Base-by-base conservation (phyloP, 164 flowering plant species). In the Aristolochia fimbriata region DNA sequence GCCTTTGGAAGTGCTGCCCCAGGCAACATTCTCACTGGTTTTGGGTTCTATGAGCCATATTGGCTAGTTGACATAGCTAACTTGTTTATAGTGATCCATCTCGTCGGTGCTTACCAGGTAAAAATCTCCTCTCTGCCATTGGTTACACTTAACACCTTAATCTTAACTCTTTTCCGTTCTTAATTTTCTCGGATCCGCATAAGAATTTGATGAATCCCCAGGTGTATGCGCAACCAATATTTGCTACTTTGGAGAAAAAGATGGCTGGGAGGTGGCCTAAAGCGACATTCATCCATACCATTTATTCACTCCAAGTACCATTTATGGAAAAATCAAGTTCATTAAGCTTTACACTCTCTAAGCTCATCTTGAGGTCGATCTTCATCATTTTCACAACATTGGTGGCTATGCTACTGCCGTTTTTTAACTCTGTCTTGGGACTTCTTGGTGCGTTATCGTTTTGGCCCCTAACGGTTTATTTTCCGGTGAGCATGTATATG, bases 1-100 rank as follows among this genome's bases (percentile, higher is more conserved):
- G 77, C 77, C 10, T 70, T 70, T 49, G 77, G 77, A 50, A 57
- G 47, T 53, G 50, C 64, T n/a, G 74, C 60, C n/a, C 69, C 77
- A 0, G 74, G 74, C 57, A 74, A 74, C 54, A 23, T 74, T 53
- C 74, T 74, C 46, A 55, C 71, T 27, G 74, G 71, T 37, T 67
- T 63, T 37, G 66, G 66, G 10, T 63, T 70, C 59, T 55, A 70
- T 55, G 63, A 74, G 16, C 71, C 73, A 7, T 67, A 60, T 54
- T 73, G 77, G 74, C 71, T 73, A 14, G 53, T 73, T 23, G 68
- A 67, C 65, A 70, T 73, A 17, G 73, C 63, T 47, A 67, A 73
- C 56, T n/a, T 70, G 21, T 48, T 54, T 41, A 66, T 73, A 22
- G 52, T 70, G n/a, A 61, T 73, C 24, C 73, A 73, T 45, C 49